phyloP scores from a whole-genome alignment of 176 grass and related monocot genomes.

The Paspalum vaginatum region DNA sequence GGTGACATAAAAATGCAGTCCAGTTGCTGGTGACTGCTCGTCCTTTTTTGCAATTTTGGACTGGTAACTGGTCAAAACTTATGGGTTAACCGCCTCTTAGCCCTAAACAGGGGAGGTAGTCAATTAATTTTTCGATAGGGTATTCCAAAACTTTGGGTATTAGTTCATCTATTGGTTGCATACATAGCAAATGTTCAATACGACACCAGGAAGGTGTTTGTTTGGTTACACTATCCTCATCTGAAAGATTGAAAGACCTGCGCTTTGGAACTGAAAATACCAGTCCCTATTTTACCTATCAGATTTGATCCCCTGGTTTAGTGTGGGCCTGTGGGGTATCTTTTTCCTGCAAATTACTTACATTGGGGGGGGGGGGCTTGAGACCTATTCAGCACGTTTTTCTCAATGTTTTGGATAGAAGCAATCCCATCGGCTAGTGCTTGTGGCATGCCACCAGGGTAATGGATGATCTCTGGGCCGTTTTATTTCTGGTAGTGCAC shows the following conservation, averaged over 20 bases:
- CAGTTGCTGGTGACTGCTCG: background rate
- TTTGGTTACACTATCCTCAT: background rate
- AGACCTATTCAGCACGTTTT: background rate
- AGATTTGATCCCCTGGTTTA: constrained; percentile 3
- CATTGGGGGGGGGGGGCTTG: background rate
- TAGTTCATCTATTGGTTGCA: background rate
- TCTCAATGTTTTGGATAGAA: background rate
- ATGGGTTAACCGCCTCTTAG: background rate
- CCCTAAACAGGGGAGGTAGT: background rate
- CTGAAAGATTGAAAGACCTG: background rate
- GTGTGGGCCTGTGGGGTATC: background rate
- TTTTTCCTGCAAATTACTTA: background rate
- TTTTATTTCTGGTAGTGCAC: background rate
- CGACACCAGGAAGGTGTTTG: too few relatives aligned
- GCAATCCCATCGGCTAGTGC: background rate
- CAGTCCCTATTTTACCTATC: background rate
- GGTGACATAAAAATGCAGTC: background rate
- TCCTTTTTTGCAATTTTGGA: background rate
- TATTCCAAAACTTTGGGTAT: background rate
- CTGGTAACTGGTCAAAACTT: background rate
- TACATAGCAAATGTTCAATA: background rate
- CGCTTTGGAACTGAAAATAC: background rate
- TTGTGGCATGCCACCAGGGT: background rate
- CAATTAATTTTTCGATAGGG: background rate
- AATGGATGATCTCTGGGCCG: background rate